Evolutionary conservation across 2,329 filamentous ascomycete species (phyloP), one percentile per base, ranked within the genome.

Genomic region (Thelonectria blattea): DNA sequence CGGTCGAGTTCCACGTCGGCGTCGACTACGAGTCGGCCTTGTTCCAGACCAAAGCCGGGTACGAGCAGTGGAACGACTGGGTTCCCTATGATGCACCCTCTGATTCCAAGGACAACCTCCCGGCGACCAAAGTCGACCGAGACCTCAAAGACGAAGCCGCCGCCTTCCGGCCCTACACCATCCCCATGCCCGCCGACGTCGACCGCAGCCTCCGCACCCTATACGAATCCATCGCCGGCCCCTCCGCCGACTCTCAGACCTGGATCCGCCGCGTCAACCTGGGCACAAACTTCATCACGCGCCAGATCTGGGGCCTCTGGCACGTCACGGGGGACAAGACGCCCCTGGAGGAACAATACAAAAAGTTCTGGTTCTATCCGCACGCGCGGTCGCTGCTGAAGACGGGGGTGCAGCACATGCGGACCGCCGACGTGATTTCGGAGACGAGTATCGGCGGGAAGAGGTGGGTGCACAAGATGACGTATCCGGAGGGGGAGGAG

Each of bases 21-120:
- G 70, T 80, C 56, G 78, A 80, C 58, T 79, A 79, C 65, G 75
- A 78, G 57, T 76, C 76, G 17, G 58, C 71, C 42, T 64, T 80
- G 34, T 79, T 79, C 64, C 78, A 79, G 60, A 75, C 76, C 41
- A 74, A 72, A 62, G 73, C 74, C 10, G 75, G 71, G 17, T 76
- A 78, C 63, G 70, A 74, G 42, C 63, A 67, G 5, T 78, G 70
- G 57, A 66, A 77, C 27, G 71, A 71, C 52, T 75, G 73, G 66
- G 59, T 75, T 34, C 64, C 70, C 41, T 79, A 75, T 59, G 71
- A 71, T 43, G 63, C 24, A n/a, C 22, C 14, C 12, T 17, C 17
- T 15, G 63, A 6, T 24, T 6, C 22, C 22, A 6, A 24, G 6
- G 22, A 65, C 12, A 65, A 65, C 12, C 54, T 48, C 0, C 67